phyloP scores from a whole-genome alignment of 2,329 filamentous ascomycete genomes.

The Stagonosporopsis rhizophila region DNA sequence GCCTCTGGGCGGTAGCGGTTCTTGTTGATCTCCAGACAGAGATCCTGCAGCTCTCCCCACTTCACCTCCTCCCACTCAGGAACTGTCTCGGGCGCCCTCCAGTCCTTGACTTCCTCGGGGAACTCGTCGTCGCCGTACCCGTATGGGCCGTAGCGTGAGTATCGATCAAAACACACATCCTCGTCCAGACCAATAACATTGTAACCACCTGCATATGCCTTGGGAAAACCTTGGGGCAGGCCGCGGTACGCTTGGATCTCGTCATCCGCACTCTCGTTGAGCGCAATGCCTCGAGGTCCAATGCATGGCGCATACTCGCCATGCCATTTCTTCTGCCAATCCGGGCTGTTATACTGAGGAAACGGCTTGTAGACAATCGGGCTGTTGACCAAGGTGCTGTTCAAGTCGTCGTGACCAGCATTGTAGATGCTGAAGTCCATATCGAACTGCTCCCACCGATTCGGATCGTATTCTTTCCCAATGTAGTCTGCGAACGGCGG shows the following conservation, averaged over 20 bases:
- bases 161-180: constrained; percentile 71
- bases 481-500: constrained; percentile 54
- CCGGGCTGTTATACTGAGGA: constrained; percentile 69
- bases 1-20: constrained; percentile 61
- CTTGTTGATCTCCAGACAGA: constrained; percentile 71
- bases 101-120: constrained; percentile 54
- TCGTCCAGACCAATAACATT: constrained; percentile 48
- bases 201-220: constrained; percentile 48
- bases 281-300: constrained; percentile 61
- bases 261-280: constrained; percentile 66
- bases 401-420: constrained; percentile 43
- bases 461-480: constrained; percentile 55
- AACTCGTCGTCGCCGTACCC: constrained; percentile 62
- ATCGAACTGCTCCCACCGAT: constrained; percentile 56
- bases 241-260: constrained; percentile 68
- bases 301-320: constrained; percentile 69
- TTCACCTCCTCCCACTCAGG: constrained; percentile 69
- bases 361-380: constrained; percentile 73
- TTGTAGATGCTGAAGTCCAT: constrained; percentile 49
- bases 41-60: constrained; percentile 74
- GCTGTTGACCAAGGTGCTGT: constrained; percentile 31
- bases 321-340: constrained; percentile 64
- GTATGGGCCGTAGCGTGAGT: constrained; percentile 62
- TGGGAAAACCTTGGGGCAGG: constrained; percentile 55
- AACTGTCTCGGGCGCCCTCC: constrained; percentile 45